Percentiles rank a stretch among this genome's conserved stretches.
These are phyloP conservation scores for Verticillium nubilum DNA, from an alignment of 2,329 filamentous ascomycete species.

Conservation along the genomic window DNA sequence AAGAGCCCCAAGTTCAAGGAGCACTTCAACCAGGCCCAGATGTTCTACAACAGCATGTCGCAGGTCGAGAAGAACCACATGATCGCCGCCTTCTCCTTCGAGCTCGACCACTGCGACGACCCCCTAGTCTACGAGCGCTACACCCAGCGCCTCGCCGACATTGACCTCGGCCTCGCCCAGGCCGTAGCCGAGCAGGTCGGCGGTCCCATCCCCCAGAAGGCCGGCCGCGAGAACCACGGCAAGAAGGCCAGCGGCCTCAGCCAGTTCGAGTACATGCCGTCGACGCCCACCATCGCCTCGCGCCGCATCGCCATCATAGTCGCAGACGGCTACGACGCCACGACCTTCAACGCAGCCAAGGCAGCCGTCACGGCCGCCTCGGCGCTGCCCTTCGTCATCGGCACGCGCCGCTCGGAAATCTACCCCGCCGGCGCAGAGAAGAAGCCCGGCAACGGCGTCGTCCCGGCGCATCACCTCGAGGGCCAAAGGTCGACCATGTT, in stretches of 20 bases:
- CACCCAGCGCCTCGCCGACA: conserved; percentile 62
- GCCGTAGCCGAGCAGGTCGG: conserved; percentile 66
- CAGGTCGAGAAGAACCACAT: conserved; percentile 61
- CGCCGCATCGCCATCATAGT: conserved; percentile 72
- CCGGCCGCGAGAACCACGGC: conserved; percentile 55
- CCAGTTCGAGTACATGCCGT: conserved; percentile 61
- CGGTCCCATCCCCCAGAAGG: conserved; percentile 49
- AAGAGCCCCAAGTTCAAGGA: conserved; percentile 72
- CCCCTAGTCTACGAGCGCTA: conserved; percentile 69
- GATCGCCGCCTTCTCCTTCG: conserved; percentile 57
- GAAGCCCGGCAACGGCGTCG: conserved; percentile 44
- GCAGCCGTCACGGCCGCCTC: conserved; percentile 54
- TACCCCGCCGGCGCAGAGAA: conserved; percentile 54
- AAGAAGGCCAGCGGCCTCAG: conserved; percentile 62
- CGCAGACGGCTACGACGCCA: conserved; percentile 68
- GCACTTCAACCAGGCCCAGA: conserved; percentile 70
- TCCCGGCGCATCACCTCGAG: conserved; percentile 73
- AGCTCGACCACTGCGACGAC: conserved; percentile 79
- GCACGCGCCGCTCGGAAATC: conserved; percentile 59
- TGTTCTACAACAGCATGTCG: conserved; percentile 77
- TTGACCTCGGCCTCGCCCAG: conserved; percentile 65
- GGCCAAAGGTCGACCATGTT: conserved; percentile 78
- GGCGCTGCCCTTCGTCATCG: conserved; percentile 70
- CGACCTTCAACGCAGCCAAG: conserved; percentile 61
- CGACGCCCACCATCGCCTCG: conserved; percentile 60